Evolutionary conservation across 2,329 filamentous ascomycete genomes (phyloP).

Genomic region (Trichophyton rubrum): DNA sequence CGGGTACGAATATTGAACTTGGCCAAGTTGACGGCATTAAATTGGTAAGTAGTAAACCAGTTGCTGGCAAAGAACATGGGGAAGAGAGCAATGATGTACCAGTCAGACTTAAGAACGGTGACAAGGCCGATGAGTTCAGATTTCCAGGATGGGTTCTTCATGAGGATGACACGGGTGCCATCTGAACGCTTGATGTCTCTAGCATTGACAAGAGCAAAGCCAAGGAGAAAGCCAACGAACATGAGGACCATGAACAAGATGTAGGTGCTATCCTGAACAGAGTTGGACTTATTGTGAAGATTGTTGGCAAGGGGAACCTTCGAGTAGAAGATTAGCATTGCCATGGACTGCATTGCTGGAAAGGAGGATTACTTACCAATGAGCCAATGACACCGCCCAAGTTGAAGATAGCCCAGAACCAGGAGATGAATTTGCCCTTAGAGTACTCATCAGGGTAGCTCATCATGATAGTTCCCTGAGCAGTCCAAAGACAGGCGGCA

Average conservation of each 20-base stretch:
- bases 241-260: conserved; percentile 76
- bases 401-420: conserved; percentile 95
- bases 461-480: conserved; percentile 50
- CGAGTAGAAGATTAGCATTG: not conserved
- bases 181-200: conserved; percentile 61
- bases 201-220: conserved; percentile 58
- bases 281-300: conserved; percentile 29
- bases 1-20: conserved; percentile 63
- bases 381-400: conserved; percentile 77
- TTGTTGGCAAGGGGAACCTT: conserved; percentile 37
- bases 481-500: conserved; percentile 40
- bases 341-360: not conserved
- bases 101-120: conserved; percentile 57
- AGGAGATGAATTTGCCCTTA: conserved; percentile 80
- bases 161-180: conserved; percentile 67
- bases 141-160: conserved; percentile 82
- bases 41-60: conserved; percentile 70
- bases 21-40: conserved; percentile 58
- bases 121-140: conserved; percentile 65
- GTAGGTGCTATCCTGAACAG: conserved; percentile 61
- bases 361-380: conserved; percentile 36
- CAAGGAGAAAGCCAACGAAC: conserved; percentile 55
- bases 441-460: conserved; percentile 67
- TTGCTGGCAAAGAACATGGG: conserved; percentile 73
- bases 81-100: conserved; percentile 62